Base-by-base conservation (phyloP, 352 stramenopile genomes). In the Pythium grandisporangium region DNA sequence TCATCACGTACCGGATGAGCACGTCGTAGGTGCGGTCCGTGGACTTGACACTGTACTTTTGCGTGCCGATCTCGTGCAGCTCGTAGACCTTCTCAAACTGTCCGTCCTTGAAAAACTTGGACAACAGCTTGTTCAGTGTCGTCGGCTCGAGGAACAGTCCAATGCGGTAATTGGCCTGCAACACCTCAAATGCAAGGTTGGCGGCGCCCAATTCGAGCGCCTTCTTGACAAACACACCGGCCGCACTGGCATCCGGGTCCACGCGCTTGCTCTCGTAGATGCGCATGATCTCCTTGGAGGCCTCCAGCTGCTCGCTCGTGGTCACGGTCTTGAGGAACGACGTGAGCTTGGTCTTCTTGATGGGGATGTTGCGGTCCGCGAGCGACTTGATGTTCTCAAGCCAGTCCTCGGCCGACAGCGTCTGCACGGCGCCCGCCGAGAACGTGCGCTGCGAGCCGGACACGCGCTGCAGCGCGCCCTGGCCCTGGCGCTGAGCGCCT, bases 221-320 rank as follows among this genome's bases (percentile, higher is more conserved):
- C 58, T 90, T 90, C 60, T 90, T 90, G 13, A 90, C 67, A 41
- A 90, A 85, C 2, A 87, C 47, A 6, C 73, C 76, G 4, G 69
- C 73, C n/a, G 76, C 76, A 44, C 77, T 85, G 30, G 73, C 55
- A 41, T 87, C 74, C 46, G 74, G 76, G 49, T 90, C 76, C 47
- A 90, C 71, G 33, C 76, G 73, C 61, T 90, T 90, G 54, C 82
- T 58, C 63, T 90, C 76, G 53, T 90, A 90, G 47, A 90, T 87
- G 55, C 84, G 82, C 76, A 90, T 87, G 51, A 90, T 87, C 58
- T 86, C 73, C 60, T 87, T 87, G 21, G 64, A 78, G 1, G 69
- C 71, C 57, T 83, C 70, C 36, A 90, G 59, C 59, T 90, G 59
- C 55, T 90, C 76, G 42, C 65, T 85, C 5, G 71, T 90, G 24